Conservation (phyloP, 1,284 basidiomycete genomes). For the Rhodotorula glutinis region DNA sequence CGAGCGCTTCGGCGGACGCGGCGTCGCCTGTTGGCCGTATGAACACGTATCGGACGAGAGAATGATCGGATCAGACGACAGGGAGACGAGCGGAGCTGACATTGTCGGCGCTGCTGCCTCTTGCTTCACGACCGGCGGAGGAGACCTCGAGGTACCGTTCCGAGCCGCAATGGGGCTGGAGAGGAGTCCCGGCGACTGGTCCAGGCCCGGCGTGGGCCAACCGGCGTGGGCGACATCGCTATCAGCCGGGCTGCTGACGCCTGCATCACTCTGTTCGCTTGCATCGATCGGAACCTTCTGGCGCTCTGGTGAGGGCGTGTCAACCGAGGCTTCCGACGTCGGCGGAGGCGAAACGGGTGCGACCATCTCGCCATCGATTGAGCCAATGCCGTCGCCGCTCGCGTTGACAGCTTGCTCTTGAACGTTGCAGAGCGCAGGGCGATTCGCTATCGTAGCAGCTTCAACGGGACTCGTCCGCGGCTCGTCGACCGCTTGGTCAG, state of each 20-base stretch:
- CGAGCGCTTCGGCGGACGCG: constrained; percentile 1
- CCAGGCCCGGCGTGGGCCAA: not conserved
- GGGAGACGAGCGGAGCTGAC: constrained; percentile 8
- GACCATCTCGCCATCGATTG: no score
- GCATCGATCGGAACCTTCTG: no score
- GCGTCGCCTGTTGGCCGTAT: not conserved
- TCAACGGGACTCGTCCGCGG: no score
- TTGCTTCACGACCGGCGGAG: not conserved
- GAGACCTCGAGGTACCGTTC: not conserved
- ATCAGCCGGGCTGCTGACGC: constrained; percentile 24
- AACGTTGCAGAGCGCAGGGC: no score
- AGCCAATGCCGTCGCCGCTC: no score
- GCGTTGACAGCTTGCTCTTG: no score
- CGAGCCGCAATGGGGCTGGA: constrained; percentile 4
- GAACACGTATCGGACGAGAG: constrained; percentile 15
- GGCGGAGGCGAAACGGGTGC: no score
- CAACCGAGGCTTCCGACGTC: no score
- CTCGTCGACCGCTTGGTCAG: not conserved
- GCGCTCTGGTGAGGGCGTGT: no score
- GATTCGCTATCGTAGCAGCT: no score
- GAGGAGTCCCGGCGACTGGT: not conserved
- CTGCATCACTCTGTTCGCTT: not conserved
- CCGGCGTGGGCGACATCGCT: constrained; percentile 11
- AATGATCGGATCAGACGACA: constrained; percentile 33
- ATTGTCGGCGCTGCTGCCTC: not conserved